Base-by-base conservation (phyloP, 1,284 basidiomycete species). In the Ceratorhiza oryzae-sativae region DNA sequence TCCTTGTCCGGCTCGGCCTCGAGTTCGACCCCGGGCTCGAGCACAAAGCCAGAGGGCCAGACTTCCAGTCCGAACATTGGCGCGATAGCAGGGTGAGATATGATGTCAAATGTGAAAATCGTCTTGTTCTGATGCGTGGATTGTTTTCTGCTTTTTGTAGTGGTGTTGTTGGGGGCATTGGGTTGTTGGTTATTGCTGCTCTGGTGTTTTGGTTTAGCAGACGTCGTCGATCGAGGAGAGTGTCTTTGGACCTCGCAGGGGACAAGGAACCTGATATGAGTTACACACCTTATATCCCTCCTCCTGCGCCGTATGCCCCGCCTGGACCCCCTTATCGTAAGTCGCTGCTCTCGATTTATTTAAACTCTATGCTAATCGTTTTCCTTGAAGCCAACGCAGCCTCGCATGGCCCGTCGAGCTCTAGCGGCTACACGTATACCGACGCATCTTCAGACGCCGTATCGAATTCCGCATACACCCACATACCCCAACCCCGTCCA, bases 121-220 rank as follows among this genome's bases (percentile, higher is more conserved):
- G 18, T 5, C 13, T 6, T 3, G 30, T 25, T 25, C 30, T 30
- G 30, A 25, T 15, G 10, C 25, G 8, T 18, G 30, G 18, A 9
- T 56, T 25, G 25, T 56, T 56, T 30, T 27, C 27, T 56, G 13
- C 6, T 56, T 56, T 30, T 27, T 18, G n/a, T 30, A 56, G 53
- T 18, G 53, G 53, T 30, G 25, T 56, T 25, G 53, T 56, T 56
- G 53, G 53, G 9, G 53, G 53, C 18, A 25, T 56, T 20, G 53
- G 20, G 6, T 9, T 32, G n/a, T 25, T 56, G 3, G 53, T 30
- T 30, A 15, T 32, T 30, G 53, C 53, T 18, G 27, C 30, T 6
- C n/a, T 56, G 23, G 23, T 30, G 8, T 20, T 20, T 25, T 56
- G 20, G 23, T 56, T 56, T 56, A 30, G 20, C 20, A 30, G 20